Percentiles rank a stretch among this genome's conserved stretches.
Conservation (phyloP, 495 filamentous ascomycete species). For the Penicillium ochrochloron region DNA sequence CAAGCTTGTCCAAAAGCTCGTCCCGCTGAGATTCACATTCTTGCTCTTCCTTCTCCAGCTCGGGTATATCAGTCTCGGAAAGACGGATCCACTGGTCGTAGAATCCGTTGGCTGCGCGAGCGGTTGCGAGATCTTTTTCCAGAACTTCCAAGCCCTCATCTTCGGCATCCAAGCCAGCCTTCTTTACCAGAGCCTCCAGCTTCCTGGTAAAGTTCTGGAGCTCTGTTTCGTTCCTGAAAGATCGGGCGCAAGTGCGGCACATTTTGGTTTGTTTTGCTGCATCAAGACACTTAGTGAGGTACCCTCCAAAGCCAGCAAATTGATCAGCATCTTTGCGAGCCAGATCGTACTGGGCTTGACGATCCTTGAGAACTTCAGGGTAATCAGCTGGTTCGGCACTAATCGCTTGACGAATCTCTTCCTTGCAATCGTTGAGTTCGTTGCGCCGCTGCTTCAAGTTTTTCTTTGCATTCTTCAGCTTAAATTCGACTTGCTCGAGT, state of each 20-base stretch:
- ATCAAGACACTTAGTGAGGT: slow-evolving; percentile 64
- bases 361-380: slow-evolving; percentile 52
- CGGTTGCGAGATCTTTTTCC: slow-evolving; percentile 59
- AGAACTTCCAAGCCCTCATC: slow-evolving; percentile 55
- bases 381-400: slow-evolving; percentile 60
- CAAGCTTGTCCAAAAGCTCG: slow-evolving; percentile 65
- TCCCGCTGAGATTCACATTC: slow-evolving; percentile 59
- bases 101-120: slow-evolving; percentile 63
- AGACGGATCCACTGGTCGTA: slow-evolving; percentile 77
- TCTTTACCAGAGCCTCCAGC: slow-evolving; percentile 61
- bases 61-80: slow-evolving; percentile 70
- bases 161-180: slow-evolving; percentile 55
- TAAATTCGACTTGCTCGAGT: slow-evolving; percentile 77
- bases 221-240: slow-evolving; percentile 63
- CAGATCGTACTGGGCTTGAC: slow-evolving; percentile 64
- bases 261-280: slow-evolving; percentile 62
- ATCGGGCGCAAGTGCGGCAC: slow-evolving; percentile 72
- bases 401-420: slow-evolving; percentile 53
- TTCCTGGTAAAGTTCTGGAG: slow-evolving; percentile 63
- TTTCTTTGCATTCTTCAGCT: slow-evolving; percentile 66
- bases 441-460: slow-evolving; percentile 65
- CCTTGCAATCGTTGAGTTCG: slow-evolving; percentile 63
- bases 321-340: slow-evolving; percentile 66
- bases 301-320: slow-evolving; percentile 63
- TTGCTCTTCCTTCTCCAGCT: slow-evolving; percentile 63